phyloP scores from a whole-genome alignment of 1,284 basidiomycete genomes.

The Peniophora sp. region DNA sequence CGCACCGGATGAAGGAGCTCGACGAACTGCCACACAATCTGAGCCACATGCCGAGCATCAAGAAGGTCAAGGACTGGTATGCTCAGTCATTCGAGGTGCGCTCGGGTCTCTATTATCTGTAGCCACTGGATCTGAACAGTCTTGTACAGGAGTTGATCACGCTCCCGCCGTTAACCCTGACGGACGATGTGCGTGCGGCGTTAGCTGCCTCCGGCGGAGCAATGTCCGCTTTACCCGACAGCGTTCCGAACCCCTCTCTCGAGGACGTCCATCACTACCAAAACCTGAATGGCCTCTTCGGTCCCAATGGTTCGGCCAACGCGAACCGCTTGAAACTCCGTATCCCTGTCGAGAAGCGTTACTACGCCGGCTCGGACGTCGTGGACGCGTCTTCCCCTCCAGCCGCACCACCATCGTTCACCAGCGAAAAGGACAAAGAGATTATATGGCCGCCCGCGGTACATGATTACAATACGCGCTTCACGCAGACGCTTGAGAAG shows the following conservation, averaged over 20 bases:
- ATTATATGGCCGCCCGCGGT: conserved; percentile 89
- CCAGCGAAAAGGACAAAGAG: conserved; percentile 30
- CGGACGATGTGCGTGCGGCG: conserved; percentile 60
- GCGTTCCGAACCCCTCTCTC: conserved; percentile 65
- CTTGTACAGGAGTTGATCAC: conserved; percentile 71
- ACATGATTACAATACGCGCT: conserved; percentile 87
- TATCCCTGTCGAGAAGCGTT: conserved; percentile 71
- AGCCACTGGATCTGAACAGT: conserved; percentile 6
- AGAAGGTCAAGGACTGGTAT: conserved; percentile 98
- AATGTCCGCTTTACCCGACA: conserved; percentile 43
- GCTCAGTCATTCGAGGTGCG: conserved; percentile 94
- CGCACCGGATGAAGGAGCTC: conserved; percentile 94
- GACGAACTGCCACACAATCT: conserved; percentile 92
- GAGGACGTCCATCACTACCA: conserved; percentile 28
- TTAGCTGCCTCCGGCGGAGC: conserved; percentile 43
- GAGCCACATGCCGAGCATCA: conserved; percentile 88
- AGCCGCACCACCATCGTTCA: too few relatives aligned
- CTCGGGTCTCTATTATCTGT: conserved; percentile 6
- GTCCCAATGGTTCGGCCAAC: conserved; percentile 21
- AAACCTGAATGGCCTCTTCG: conserved; percentile 20
- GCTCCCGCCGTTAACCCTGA: conserved; percentile 72
- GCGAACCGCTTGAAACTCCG: conserved; percentile 55
- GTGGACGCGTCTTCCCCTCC: too few relatives aligned
- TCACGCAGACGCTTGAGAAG: conserved; percentile 81
- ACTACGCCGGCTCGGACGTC: background rate